Conservation (phyloP, 768 basidiomycete genomes). For the Russula emetica region DNA sequence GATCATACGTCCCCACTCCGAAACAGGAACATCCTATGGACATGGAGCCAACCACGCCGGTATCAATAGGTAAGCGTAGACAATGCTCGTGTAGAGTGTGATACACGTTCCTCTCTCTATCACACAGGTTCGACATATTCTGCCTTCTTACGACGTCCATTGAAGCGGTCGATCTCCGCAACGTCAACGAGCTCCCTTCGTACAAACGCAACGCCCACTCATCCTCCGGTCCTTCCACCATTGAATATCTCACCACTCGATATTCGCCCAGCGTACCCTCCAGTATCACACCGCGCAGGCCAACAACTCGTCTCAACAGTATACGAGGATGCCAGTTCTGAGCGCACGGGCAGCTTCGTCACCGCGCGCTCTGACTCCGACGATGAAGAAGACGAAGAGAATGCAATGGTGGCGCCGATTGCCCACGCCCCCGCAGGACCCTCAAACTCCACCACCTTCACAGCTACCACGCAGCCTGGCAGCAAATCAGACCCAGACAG, state of each 20-base stretch:
- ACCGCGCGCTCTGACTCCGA: conserved; percentile 32
- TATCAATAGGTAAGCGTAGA: conserved; percentile 27
- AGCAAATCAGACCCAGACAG: conserved; percentile 1
- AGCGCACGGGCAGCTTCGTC: conserved; percentile 35
- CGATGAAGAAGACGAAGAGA: conserved; percentile 24
- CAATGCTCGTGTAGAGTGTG: conserved; percentile 34
- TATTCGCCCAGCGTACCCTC: conserved; percentile 22
- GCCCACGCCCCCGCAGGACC: conserved; percentile 1
- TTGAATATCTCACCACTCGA: conserved; percentile 32
- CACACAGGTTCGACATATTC: conserved; percentile 35
- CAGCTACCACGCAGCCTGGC: neutral
- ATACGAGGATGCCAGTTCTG: conserved; percentile 33
- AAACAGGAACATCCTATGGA: conserved; percentile 33
- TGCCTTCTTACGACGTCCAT: conserved; percentile 57
- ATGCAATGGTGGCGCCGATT: neutral
- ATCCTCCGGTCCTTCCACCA: conserved; percentile 51
- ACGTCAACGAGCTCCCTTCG: conserved; percentile 40
- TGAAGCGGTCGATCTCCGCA: conserved; percentile 63
- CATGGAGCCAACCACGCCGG: conserved; percentile 29
- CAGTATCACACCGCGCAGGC: conserved; percentile 26
- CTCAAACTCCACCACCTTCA: conserved; percentile 10
- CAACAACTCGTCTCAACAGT: conserved; percentile 35
- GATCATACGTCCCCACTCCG: conserved; percentile 56
- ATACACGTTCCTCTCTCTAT: conserved; percentile 3
- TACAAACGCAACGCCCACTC: conserved; percentile 49